Evolutionary conservation across 495 filamentous ascomycete species (phyloP).

Genomic region (Neurospora discreta): DNA sequence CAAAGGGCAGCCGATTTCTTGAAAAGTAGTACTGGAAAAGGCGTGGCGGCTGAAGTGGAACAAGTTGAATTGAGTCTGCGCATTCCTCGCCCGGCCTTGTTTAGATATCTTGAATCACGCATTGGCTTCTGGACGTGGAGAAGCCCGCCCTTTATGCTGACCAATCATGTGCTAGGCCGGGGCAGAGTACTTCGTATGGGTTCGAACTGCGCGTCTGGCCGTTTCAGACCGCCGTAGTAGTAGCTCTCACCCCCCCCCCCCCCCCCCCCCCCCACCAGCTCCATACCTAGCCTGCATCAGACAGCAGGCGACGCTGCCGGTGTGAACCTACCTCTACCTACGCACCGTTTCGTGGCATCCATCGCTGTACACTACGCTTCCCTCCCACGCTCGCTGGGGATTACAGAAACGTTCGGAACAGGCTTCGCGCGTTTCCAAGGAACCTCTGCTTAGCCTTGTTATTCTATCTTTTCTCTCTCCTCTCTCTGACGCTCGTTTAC

Average conservation of each 20-base stretch:
- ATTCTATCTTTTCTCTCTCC: background rate
- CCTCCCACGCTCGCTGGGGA: conserved; percentile 1
- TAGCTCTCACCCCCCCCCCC: too few relatives aligned
- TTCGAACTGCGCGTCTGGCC: background rate
- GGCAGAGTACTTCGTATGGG: conserved; percentile 4
- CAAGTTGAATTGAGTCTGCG: conserved; percentile 1
- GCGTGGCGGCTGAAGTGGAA: background rate
- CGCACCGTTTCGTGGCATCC: conserved; percentile 3
- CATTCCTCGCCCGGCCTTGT: conserved; percentile 16
- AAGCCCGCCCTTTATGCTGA: background rate
- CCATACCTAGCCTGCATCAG: conserved; percentile 3
- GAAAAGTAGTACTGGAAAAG: background rate
- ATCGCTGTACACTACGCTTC: background rate
- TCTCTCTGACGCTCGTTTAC: conserved; percentile 20
- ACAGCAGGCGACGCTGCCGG: conserved; percentile 4
- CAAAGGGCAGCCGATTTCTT: background rate
- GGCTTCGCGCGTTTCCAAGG: background rate
- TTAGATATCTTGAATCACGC: conserved; percentile 17
- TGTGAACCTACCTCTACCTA: conserved; percentile 2
- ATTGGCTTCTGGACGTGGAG: conserved; percentile 10
- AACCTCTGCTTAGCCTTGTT: conserved; percentile 2
- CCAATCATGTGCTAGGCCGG: conserved; percentile 19
- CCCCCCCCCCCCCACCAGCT: too few relatives aligned
- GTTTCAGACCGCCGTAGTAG: conserved; percentile 16
- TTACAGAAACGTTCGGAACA: conserved; percentile 4